Percentiles rank a stretch among this genome's conserved stretches.
phyloP scores from a whole-genome alignment of 208 protist species.

The Histomonas meleagridis region DNA sequence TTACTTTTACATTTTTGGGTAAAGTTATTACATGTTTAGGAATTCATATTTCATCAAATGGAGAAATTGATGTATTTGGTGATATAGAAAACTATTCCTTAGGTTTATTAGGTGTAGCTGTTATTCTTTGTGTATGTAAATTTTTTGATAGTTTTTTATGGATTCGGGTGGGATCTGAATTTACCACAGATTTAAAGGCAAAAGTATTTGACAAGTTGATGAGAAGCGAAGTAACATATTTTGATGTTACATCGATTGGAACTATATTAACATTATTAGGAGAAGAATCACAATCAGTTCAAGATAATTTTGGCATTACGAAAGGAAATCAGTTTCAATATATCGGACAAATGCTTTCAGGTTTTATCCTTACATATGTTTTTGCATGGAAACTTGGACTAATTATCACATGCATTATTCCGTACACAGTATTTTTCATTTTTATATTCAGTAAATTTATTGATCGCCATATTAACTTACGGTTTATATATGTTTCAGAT shows the following conservation, averaged over 20 bases:
- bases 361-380: background rate
- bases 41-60: background rate
- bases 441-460: too few relatives aligned
- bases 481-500: too few relatives aligned
- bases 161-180: background rate
- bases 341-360: background rate
- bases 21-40: background rate
- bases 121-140: background rate
- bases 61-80: background rate
- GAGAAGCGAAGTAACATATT: background rate
- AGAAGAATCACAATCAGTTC: background rate
- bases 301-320: background rate
- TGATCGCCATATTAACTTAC: too few relatives aligned
- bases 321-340: background rate
- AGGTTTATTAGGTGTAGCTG: background rate
- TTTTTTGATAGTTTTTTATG: background rate
- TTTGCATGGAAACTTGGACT: background rate
- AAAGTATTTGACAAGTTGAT: background rate
- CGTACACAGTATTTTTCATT: too few relatives aligned
- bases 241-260: background rate
- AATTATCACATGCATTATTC: background rate
- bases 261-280: background rate
- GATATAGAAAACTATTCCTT: background rate
- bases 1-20: background rate
- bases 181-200: background rate